Evolutionary conservation across 306 rosid genomes (phyloP).

Genomic region (Senna tora): DNA sequence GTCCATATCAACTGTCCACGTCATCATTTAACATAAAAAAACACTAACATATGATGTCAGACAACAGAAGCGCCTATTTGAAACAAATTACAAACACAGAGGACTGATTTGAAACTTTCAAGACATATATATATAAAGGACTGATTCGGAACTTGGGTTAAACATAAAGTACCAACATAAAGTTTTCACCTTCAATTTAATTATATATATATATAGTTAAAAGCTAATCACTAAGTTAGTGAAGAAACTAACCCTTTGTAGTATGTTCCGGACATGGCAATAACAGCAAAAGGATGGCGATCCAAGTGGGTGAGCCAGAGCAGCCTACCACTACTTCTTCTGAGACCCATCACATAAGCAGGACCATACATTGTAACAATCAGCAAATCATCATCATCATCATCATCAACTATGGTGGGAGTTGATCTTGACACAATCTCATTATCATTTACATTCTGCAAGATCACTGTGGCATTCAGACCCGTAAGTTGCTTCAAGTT

Average conservation of each 20-base stretch:
- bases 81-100: no score
- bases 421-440: slow-evolving; percentile 55
- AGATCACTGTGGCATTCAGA: slow-evolving; percentile 41
- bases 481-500: slow-evolving; percentile 49
- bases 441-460: slow-evolving; percentile 24
- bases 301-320: slow-evolving; percentile 56
- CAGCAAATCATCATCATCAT: slow-evolving; percentile 12
- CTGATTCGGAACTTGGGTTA: no score
- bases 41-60: no score
- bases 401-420: slow-evolving; percentile 47
- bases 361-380: slow-evolving; percentile 51
- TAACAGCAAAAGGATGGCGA: slow-evolving; percentile 23
- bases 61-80: no score
- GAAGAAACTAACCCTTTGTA: slow-evolving; percentile 44
- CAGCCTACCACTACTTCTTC: slow-evolving; percentile 47
- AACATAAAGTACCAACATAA: no score
- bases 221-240: no score
- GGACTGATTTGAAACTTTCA: no score
- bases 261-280: slow-evolving; percentile 70
- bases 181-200: no score
- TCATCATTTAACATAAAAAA: no score
- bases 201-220: no score
- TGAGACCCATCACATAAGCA: slow-evolving; percentile 53
- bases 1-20: no score
- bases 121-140: no score